Evolutionary conservation across 2,329 filamentous ascomycete species (phyloP).

Genomic region (Cladosporium sp.): DNA sequence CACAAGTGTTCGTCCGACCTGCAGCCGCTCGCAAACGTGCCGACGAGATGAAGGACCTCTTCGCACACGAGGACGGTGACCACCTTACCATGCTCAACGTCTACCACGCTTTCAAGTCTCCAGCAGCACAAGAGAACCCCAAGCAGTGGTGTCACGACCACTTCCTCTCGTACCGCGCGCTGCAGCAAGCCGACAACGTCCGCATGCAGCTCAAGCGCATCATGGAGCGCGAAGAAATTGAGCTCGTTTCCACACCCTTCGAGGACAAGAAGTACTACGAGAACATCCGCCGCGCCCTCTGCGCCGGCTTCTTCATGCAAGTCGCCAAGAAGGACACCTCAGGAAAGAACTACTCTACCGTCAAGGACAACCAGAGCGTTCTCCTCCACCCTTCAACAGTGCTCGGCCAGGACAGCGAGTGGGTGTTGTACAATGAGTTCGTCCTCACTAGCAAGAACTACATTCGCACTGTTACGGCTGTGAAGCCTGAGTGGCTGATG

Average conservation of each 20-base stretch:
- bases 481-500: conserved; percentile 91
- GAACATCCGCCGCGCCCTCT: conserved; percentile 89
- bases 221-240: conserved; percentile 88
- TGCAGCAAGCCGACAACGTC: conserved; percentile 91
- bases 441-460: conserved; percentile 98
- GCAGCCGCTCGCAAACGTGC: conserved; percentile 81
- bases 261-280: conserved; percentile 97
- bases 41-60: conserved; percentile 95
- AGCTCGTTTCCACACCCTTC: conserved; percentile 83
- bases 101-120: conserved; percentile 91
- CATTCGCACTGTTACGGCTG: conserved; percentile 85
- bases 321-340: conserved; percentile 88
- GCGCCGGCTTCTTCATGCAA: conserved; percentile 99
- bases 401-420: conserved; percentile 81
- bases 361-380: conserved; percentile 95
- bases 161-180: conserved; percentile 82
- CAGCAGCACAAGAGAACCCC: conserved; percentile 64
- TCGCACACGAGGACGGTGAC: conserved; percentile 88
- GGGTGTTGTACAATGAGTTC: conserved; percentile 98
- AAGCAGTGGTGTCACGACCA: conserved; percentile 97
- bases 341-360: conserved; percentile 87
- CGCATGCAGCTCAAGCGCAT: conserved; percentile 87
- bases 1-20: conserved; percentile 88
- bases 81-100: conserved; percentile 95
- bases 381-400: conserved; percentile 92